These are phyloP conservation scores for Monosporozyma aerobia DNA, from an alignment of 805 yeast species.

Conservation along the genomic window DNA sequence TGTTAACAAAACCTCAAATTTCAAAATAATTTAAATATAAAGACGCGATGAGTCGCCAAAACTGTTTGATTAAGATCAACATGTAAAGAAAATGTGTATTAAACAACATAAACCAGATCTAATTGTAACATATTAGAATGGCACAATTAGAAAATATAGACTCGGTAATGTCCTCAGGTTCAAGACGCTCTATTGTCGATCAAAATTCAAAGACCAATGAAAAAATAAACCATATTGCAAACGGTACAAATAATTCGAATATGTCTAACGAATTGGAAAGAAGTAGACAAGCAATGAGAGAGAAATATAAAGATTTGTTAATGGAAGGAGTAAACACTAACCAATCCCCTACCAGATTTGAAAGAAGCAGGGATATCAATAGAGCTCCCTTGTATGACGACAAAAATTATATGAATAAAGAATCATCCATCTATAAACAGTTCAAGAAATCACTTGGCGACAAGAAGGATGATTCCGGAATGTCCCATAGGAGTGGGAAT, in stretches of 20 bases:
- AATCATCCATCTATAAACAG: neutral
- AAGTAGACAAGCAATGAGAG: constrained; percentile 1
- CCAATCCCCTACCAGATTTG: neutral
- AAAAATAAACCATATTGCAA: neutral
- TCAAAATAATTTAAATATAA: neutral
- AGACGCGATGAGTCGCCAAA: constrained; percentile 1
- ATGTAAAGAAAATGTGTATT: neutral
- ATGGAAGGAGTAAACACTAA: constrained; percentile 10
- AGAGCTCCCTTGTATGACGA: neutral
- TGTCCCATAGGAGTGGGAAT: constrained; percentile 1
- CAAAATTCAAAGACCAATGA: neutral
- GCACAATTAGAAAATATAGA: neutral
- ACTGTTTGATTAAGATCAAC: neutral
- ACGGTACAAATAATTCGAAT: neutral
- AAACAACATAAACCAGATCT: neutral
- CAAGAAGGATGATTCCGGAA: neutral
- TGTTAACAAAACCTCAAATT: neutral
- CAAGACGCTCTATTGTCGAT: neutral
- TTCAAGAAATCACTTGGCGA: constrained; percentile 1
- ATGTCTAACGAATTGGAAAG: neutral
- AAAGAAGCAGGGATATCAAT: neutral
- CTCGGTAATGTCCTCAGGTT: neutral
- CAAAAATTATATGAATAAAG: neutral
- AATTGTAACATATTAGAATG: neutral
- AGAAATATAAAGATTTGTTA: constrained; percentile 9